phyloP scores from a whole-genome alignment of 345 rosid genomes.

The rapeseed (Brassica napus) region Da-Ae NC_063438.1:20149501-20150000 shows the following conservation, averaged over 20 bases:
- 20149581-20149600: slow-evolving; percentile 23
- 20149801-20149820: slow-evolving; percentile 39
- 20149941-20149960: slow-evolving; percentile 35
- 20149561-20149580: slow-evolving; percentile 1
- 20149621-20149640: slow-evolving; percentile 2
- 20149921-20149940: slow-evolving; percentile 38
- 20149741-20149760: slow-evolving; percentile 18
- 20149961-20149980: slow-evolving; percentile 40
- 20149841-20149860: slow-evolving; percentile 30
- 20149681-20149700: slow-evolving; percentile 28
- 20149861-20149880: slow-evolving; percentile 39
- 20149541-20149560: not conserved
- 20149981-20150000: slow-evolving; percentile 42
- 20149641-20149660: slow-evolving; percentile 31
- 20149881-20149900: slow-evolving; percentile 36
- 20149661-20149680: slow-evolving; percentile 24
- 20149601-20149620: slow-evolving; percentile 2
- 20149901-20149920: slow-evolving; percentile 43
- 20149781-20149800: slow-evolving; percentile 40
- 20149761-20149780: not conserved
- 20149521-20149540: not conserved
- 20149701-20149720: slow-evolving; percentile 24
- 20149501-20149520: not conserved
- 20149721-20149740: slow-evolving; percentile 7
- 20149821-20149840: slow-evolving; percentile 21